Evolutionary conservation across 129 eudicot species (phyloP).

Genomic region (Tagetes erecta): DNA sequence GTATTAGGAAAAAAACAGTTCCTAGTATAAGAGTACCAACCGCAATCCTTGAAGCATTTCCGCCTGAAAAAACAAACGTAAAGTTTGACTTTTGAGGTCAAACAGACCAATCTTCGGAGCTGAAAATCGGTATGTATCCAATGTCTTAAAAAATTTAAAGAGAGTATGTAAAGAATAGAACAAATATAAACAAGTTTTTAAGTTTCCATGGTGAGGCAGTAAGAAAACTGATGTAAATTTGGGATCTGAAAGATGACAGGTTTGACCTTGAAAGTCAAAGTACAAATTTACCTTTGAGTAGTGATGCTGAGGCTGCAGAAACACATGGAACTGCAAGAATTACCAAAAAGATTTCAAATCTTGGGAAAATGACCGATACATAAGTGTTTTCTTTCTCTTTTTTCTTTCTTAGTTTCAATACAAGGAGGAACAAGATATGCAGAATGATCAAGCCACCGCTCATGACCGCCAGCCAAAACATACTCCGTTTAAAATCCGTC

Average conservation of each 20-base stretch:
- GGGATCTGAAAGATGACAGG: constrained; percentile 8
- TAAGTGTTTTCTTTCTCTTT: constrained; percentile 50
- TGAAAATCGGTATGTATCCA: neutral
- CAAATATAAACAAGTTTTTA: neutral
- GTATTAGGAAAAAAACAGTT: constrained; percentile 45
- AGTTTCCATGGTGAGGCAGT: neutral
- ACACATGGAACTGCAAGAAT: constrained; percentile 93
- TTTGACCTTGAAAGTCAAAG: constrained; percentile 29
- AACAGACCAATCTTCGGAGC: neutral
- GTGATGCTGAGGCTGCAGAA: constrained; percentile 67
- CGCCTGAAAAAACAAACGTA: constrained; percentile 45
- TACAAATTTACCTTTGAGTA: constrained; percentile 61
- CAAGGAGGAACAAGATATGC: constrained; percentile 53
- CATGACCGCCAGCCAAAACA: constrained; percentile 87
- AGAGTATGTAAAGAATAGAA: neutral
- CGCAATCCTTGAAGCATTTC: constrained; percentile 52
- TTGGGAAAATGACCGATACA: constrained; percentile 67
- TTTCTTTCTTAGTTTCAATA: constrained; percentile 53
- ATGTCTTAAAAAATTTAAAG: neutral
- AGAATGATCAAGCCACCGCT: constrained; percentile 63
- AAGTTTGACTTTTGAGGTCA: constrained; percentile 24
- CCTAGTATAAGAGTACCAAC: constrained; percentile 63
- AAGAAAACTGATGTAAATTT: neutral
- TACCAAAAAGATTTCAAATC: constrained; percentile 79
- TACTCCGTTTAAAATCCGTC: constrained; percentile 75